Conservation (phyloP, 495 filamentous ascomycete genomes). For the Hypoxylon cercidicola region DNA sequence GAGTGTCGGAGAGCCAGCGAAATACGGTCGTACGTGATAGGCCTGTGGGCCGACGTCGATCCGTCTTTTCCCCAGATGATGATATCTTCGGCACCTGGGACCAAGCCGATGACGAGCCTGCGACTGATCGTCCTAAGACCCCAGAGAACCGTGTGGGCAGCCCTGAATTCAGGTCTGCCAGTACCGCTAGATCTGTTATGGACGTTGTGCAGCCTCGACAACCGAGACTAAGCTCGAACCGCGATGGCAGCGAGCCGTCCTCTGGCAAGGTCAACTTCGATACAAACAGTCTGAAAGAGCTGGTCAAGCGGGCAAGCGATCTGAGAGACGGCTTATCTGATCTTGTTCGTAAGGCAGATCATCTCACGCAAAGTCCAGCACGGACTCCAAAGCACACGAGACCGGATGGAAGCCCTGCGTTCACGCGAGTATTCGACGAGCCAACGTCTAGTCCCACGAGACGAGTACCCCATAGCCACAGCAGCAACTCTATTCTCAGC, state of each 20-base stretch:
- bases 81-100: conserved; percentile 69
- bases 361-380: conserved; percentile 70
- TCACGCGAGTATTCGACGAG: conserved; percentile 71
- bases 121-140: conserved; percentile 49
- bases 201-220: conserved; percentile 81
- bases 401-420: conserved; percentile 66
- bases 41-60: conserved; percentile 57
- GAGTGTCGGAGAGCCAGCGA: conserved; percentile 44
- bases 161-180: conserved; percentile 49
- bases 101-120: conserved; percentile 44
- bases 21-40: conserved; percentile 57
- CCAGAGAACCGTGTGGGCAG: conserved; percentile 46
- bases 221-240: conserved; percentile 50
- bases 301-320: conserved; percentile 84
- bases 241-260: conserved; percentile 56
- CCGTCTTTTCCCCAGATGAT: conserved; percentile 70
- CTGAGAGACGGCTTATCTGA: conserved; percentile 79
- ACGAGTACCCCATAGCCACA: conserved; percentile 60
- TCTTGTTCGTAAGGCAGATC: conserved; percentile 81
- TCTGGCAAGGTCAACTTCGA: conserved; percentile 89
- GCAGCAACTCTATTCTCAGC: conserved; percentile 61
- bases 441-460: conserved; percentile 59
- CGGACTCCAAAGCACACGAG: conserved; percentile 57
- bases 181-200: conserved; percentile 81
- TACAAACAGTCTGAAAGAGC: conserved; percentile 84